Percentiles rank a stretch among this genome's conserved stretches.
Conservation (phyloP, 805 yeast species). For the Babjeviella inositovora region DNA sequence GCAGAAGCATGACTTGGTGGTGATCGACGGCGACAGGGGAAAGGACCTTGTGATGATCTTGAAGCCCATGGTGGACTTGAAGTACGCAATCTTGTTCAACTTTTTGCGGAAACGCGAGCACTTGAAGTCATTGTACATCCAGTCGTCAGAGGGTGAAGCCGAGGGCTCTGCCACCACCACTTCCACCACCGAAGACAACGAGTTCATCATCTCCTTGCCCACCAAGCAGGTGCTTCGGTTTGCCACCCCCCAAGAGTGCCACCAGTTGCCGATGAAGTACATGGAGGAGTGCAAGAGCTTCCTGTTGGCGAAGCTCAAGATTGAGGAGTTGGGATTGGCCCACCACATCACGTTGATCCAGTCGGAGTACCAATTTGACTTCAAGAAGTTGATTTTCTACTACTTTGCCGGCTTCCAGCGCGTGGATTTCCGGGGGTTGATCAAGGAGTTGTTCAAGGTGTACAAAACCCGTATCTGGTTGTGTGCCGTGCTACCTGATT, state of each 20-base stretch:
- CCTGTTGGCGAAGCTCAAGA: constrained; percentile 49
- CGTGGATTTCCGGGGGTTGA: constrained; percentile 58
- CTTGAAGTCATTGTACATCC: constrained; percentile 36
- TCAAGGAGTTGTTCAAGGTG: constrained; percentile 57
- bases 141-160: constrained; percentile 13
- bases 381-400: constrained; percentile 62
- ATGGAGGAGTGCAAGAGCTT: constrained; percentile 61
- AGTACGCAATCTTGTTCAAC: constrained; percentile 56
- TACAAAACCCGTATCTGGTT: constrained; percentile 75
- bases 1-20: constrained; percentile 47
- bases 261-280: constrained; percentile 43
- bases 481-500: constrained; percentile 55
- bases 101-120: constrained; percentile 64
- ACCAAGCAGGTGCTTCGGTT: constrained; percentile 65
- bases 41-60: constrained; percentile 63
- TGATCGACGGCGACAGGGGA: constrained; percentile 77
- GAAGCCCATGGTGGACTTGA: constrained; percentile 45
- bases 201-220: constrained; percentile 49
- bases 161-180: constrained; percentile 20
- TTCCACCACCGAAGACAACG: constrained; percentile 33
- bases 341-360: constrained; percentile 29
- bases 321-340: constrained; percentile 26
- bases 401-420: constrained; percentile 42
- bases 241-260: constrained; percentile 58
- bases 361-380: constrained; percentile 73